phyloP scores from a whole-genome alignment of 768 basidiomycete species.

The Rhodotorula kratochvilovae region DNA sequence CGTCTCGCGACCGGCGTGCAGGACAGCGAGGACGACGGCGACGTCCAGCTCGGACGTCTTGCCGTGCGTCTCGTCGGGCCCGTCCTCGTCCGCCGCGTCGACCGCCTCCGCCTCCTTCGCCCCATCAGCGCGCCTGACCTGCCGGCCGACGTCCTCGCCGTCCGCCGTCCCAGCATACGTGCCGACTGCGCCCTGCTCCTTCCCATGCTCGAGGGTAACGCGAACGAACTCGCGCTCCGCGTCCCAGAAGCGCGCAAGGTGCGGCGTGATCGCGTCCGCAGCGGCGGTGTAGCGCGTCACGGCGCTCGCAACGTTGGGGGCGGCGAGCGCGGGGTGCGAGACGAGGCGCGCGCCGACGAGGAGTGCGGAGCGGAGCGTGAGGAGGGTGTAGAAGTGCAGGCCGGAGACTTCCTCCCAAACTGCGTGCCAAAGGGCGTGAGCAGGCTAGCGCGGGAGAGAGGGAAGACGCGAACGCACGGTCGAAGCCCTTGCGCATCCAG shows the following conservation, averaged over 20 bases:
- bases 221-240: conserved; percentile 16
- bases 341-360: conserved; percentile 30
- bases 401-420: conserved; percentile 43
- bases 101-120: background rate
- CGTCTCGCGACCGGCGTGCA: conserved; percentile 29
- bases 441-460: background rate
- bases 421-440: background rate
- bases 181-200: conserved; percentile 7
- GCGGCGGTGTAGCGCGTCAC: conserved; percentile 25
- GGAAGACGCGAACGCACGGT: conserved; percentile 17
- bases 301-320: conserved; percentile 15
- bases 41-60: conserved; percentile 30
- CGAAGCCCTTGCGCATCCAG: conserved; percentile 27
- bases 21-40: conserved; percentile 33
- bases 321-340: conserved; percentile 16
- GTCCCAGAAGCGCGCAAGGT: conserved; percentile 38
- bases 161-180: conserved; percentile 9
- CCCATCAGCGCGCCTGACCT: background rate
- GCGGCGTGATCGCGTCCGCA: conserved; percentile 22
- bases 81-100: conserved; percentile 8
- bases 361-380: conserved; percentile 36
- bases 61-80: conserved; percentile 23
- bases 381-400: conserved; percentile 42
- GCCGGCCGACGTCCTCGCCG: background rate
- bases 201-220: conserved; percentile 32